Percentiles rank a stretch among this genome's conserved stretches.
These are phyloP conservation scores for Mikania micrantha DNA, from an alignment of 129 eudicot species.

Conservation along the genomic window DNA sequence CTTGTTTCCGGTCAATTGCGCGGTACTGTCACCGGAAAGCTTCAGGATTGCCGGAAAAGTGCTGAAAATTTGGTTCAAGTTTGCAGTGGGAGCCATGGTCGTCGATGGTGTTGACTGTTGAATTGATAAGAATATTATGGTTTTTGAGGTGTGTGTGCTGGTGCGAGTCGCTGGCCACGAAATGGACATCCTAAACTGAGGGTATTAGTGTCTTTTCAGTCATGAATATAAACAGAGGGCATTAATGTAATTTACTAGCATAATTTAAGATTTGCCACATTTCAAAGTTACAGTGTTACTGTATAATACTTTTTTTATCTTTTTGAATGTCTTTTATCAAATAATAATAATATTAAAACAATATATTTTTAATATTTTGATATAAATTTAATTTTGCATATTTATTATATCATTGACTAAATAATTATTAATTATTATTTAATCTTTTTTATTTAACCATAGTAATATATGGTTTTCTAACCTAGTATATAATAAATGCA, in stretches of 20 bases:
- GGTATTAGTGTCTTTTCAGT: conserved; percentile 21
- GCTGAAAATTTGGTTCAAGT: conserved; percentile 39
- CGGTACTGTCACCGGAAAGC: conserved; percentile 6
- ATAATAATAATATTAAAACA: no score
- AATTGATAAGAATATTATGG: conserved; percentile 18
- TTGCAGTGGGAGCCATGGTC: conserved; percentile 48
- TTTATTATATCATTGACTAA: no score
- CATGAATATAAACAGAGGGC: neutral
- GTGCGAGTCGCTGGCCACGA: conserved; percentile 41
- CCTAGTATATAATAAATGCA: no score
- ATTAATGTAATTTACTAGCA: neutral
- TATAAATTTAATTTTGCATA: no score
- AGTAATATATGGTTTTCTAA: no score
- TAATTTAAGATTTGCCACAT: no score
- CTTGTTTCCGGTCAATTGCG: conserved; percentile 29
- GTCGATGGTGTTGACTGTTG: neutral
- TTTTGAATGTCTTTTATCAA: no score
- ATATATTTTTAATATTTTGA: no score
- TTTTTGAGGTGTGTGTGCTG: conserved; percentile 17
- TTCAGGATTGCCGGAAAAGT: conserved; percentile 43
- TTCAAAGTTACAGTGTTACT: no score
- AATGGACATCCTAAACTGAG: conserved; percentile 42
- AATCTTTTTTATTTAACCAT: no score
- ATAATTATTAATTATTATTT: no score
- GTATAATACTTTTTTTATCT: no score